A percentile compares a stretch with the other conserved stretches of the same genome.
phyloP scores from a whole-genome alignment of 306 rosid species.

The Hippophae rhamnoides region DNA sequence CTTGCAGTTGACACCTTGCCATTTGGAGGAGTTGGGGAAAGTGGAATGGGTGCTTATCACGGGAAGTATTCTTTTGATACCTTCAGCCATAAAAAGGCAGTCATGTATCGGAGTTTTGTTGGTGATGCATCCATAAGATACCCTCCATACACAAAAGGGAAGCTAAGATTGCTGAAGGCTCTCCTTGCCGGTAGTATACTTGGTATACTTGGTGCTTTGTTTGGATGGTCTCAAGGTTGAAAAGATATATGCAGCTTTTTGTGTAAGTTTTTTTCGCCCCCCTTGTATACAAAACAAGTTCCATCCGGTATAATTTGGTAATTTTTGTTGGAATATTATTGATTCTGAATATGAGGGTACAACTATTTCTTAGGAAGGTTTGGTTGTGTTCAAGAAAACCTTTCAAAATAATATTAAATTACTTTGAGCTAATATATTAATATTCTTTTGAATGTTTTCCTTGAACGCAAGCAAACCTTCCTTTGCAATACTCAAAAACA shows the following conservation, averaged over 20 bases:
- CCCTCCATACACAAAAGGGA: conserved; percentile 76
- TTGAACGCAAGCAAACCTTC: too few species aligned
- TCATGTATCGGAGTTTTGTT: conserved; percentile 60
- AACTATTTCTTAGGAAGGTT: too few species aligned
- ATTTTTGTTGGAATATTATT: background rate
- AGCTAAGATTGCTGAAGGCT: conserved; percentile 66
- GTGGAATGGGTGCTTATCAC: conserved; percentile 92
- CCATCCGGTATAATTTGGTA: background rate
- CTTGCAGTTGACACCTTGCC: conserved; percentile 67
- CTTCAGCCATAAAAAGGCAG: conserved; percentile 90
- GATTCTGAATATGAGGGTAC: background rate
- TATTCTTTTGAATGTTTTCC: too few species aligned
- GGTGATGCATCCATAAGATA: conserved; percentile 79
- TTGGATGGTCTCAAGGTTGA: conserved; percentile 54
- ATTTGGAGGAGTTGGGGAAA: conserved; percentile 98
- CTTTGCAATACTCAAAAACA: too few species aligned
- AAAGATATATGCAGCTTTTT: conserved; percentile 3
- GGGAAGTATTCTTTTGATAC: conserved; percentile 95
- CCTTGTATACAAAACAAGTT: conserved; percentile 4
- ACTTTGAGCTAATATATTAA: too few species aligned
- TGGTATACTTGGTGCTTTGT: conserved; percentile 50
- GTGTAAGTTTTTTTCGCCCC: background rate
- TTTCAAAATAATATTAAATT: too few species aligned
- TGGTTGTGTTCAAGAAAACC: too few species aligned
- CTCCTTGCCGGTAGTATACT: conserved; percentile 56